These are phyloP conservation scores for Microsporum canis DNA, from an alignment of 2,329 filamentous ascomycete species.

Conservation along the genomic window DNA sequence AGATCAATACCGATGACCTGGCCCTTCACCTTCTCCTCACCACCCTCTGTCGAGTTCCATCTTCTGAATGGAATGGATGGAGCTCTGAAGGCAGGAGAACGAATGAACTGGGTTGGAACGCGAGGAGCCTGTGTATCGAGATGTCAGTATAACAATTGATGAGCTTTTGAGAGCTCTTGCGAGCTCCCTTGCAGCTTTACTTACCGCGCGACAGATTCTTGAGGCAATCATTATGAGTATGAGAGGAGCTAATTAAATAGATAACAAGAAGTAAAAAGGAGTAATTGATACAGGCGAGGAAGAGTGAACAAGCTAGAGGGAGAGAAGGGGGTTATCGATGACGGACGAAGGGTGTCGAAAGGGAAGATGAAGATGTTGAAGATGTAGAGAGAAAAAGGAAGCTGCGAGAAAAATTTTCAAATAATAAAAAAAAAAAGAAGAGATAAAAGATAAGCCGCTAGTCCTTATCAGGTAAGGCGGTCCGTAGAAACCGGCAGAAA, in stretches of 20 bases:
- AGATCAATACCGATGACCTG: constrained; percentile 97
- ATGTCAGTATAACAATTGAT: background rate
- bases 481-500: constrained; percentile 4
- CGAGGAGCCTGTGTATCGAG: constrained; percentile 56
- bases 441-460: constrained; percentile 5
- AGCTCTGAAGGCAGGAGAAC: constrained; percentile 57
- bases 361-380: constrained; percentile 21
- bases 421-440: background rate
- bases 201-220: constrained; percentile 63
- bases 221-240: constrained; percentile 57
- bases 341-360: constrained; percentile 9
- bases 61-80: constrained; percentile 60
- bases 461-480: constrained; percentile 6
- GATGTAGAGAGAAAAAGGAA: constrained; percentile 24
- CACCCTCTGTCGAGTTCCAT: constrained; percentile 43
- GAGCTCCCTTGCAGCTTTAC: constrained; percentile 21
- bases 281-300: constrained; percentile 19
- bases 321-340: constrained; percentile 15
- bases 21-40: constrained; percentile 76
- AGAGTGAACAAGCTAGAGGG: constrained; percentile 9
- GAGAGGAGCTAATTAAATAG: constrained; percentile 19
- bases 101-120: constrained; percentile 57
- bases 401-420: constrained; percentile 14
- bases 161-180: background rate
- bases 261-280: constrained; percentile 23